Conservation (phyloP, 2,329 filamentous ascomycete species). For the Xylariaceae sp. region DNA sequence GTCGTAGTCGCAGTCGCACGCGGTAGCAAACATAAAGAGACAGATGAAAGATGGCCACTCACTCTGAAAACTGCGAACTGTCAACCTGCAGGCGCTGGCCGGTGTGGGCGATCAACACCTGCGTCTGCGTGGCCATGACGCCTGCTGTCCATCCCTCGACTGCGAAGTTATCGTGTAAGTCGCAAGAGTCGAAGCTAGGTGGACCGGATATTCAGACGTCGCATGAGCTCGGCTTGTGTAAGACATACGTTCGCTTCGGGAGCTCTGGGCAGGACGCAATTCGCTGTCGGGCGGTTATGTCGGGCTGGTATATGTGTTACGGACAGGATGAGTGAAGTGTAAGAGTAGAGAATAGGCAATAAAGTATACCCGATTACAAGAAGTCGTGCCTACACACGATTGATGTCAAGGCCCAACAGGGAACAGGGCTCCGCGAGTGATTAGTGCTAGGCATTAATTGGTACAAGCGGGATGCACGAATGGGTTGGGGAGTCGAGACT, state of each 20-base stretch:
- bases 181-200: background rate
- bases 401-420: background rate
- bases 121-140: conserved; percentile 69
- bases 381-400: background rate
- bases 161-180: conserved; percentile 12
- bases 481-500: background rate
- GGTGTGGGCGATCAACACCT: conserved; percentile 88
- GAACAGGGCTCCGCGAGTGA: background rate
- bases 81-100: conserved; percentile 81
- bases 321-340: no score
- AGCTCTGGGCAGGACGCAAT: conserved; percentile 14
- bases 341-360: no score
- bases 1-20: background rate
- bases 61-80: conserved; percentile 69
- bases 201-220: background rate
- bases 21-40: background rate
- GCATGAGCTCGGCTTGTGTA: background rate
- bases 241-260: background rate
- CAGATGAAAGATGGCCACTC: conserved; percentile 33
- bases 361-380: no score
- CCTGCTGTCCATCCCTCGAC: conserved; percentile 31
- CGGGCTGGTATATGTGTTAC: background rate
- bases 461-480: background rate
- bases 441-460: background rate
- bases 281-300: conserved; percentile 13